Base-by-base conservation (phyloP, 2,329 filamentous ascomycete genomes). In the Fusarium longipes region DNA sequence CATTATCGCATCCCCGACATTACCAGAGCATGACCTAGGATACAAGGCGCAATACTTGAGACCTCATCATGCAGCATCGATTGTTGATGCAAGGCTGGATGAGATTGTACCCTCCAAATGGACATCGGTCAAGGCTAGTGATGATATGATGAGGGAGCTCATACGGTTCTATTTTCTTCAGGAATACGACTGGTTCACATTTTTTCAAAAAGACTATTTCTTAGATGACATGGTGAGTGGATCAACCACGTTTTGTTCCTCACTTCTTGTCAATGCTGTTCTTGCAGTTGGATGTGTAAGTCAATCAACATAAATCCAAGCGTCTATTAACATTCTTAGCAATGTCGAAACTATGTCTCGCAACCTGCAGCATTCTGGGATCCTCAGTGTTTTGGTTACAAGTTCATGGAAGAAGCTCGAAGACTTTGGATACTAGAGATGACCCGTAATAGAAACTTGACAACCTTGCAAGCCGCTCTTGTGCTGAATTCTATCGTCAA, bases 331-430 rank as follows among this genome's bases (percentile, higher is more conserved):
- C 5, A 6, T 1, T 5, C 2, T 4, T 3, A 65, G 60, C 59
- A 64, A 59, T 59, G 60, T 1, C 44, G 22, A 17, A 64, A 51
- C 7, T 9, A 4, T 2, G 1, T 8, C 8, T 27, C 8, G 5
- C 25, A 58, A 8, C 60, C 55, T 2, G 35, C 60, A 15, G 55
- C 51, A 12, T 65, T 50, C 12, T 65, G 63, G 63, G 55, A 60
- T 2, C 60, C 63, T 0, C 30, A 33, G 0, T 43, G 29, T 20
- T 40, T 65, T 1, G 49, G 39, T 0, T 65, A 36, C 7, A 52
- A 25, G 8, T 65, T 65, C 10, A 27, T 65, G 4, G 55, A 58
- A 15, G 63, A 65, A 5, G 27, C 63, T 1, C 59, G 32, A 5
- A 48, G 49, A 17, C 30, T 65, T 2, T 58, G 49, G 63, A 38